A percentile compares a stretch with the other conserved stretches of the same genome.
phyloP scores from a whole-genome alignment of 2,329 filamentous ascomycete species.

The Pseudogymnoascus sp. region DNA sequence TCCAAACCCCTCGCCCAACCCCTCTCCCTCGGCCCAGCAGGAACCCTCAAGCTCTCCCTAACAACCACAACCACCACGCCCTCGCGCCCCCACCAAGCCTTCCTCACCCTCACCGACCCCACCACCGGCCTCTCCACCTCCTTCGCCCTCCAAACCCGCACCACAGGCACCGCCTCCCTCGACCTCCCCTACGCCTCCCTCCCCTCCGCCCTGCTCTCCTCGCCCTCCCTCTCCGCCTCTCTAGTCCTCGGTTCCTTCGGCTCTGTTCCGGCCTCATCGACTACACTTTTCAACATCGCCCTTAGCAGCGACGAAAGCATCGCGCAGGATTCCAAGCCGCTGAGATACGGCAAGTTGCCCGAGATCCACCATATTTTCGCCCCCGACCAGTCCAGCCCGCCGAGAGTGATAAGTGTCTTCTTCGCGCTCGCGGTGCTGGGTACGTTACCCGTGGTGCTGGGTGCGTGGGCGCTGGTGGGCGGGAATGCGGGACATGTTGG shows the following conservation, averaged over 20 bases:
- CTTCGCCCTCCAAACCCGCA: constrained; percentile 76
- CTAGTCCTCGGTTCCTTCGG: constrained; percentile 85
- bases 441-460: constrained; percentile 66
- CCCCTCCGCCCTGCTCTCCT: constrained; percentile 69
- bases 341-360: constrained; percentile 75
- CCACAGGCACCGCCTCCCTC: constrained; percentile 77
- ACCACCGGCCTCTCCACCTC: constrained; percentile 76
- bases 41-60: constrained; percentile 74
- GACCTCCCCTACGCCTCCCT: constrained; percentile 50
- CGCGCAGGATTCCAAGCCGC: constrained; percentile 55
- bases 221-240: constrained; percentile 67
- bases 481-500: constrained; percentile 74
- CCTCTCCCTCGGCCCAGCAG: constrained; percentile 57
- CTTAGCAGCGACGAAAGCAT: constrained; percentile 57
- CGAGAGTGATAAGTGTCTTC: constrained; percentile 68
- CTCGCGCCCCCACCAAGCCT: constrained; percentile 89
- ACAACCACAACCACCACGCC: constrained; percentile 73
- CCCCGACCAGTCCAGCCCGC: constrained; percentile 70
- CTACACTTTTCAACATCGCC: constrained; percentile 65
- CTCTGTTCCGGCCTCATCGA: constrained; percentile 58
- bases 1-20: constrained; percentile 45
- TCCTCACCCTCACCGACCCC: constrained; percentile 72
- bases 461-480: constrained; percentile 72
- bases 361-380: constrained; percentile 93
- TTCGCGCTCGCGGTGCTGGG: constrained; percentile 69